Evolutionary conservation across 169 alveolate genomes (phyloP), one percentile per base, ranked within the genome.

Genomic region (Ichthyophthirius multifiliis): DNA sequence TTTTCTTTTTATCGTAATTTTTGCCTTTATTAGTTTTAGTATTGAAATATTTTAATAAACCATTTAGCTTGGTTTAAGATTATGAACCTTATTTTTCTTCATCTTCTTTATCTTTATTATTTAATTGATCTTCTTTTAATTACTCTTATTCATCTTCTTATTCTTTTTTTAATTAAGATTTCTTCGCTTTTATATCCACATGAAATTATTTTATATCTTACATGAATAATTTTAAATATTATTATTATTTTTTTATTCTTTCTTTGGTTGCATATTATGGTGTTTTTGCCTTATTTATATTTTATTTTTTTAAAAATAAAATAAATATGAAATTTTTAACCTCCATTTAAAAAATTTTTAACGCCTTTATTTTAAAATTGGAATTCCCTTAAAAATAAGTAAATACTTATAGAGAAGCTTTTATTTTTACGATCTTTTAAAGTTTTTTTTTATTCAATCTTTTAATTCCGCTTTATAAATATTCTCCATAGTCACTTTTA

Each of bases 61-160:
- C 74, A 75, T 35, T 76, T 32, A 18, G 65, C 39, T 63, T 76
- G 31, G 27, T 48, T 27, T 16, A 27, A 55, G 23, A 27, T 20
- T 13, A 55, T 55, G 23, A 27, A 27, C 31, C 15, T 6, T 55
- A 34, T 76, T 55, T 73, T n/a, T 15, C 30, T n/a, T 76, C 67
- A 3, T 23, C 55, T 41, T 76, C 83, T 39, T 65, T 13, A 16
- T 65, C 83, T 73, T 62, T 48, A n/a, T 35, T 65, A 30, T 15
- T 65, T 73, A 41, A 34, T 76, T 76, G 23, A 15, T 41, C 27
- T 32, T 48, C 83, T 35, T 75, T 76, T 32, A 48, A 18, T 76
- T 76, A 75, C 31, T 76, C 74, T 15, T 20, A 44, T 23, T 76
- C 83, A 10, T 76, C 45, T 62, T 76, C 83, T 20, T 76, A 45